Percentiles rank a stretch among this genome's conserved stretches.
These are phyloP conservation scores for Suillus plorans DNA, from an alignment of 768 basidiomycete species.

Conservation along the genomic window DNA sequence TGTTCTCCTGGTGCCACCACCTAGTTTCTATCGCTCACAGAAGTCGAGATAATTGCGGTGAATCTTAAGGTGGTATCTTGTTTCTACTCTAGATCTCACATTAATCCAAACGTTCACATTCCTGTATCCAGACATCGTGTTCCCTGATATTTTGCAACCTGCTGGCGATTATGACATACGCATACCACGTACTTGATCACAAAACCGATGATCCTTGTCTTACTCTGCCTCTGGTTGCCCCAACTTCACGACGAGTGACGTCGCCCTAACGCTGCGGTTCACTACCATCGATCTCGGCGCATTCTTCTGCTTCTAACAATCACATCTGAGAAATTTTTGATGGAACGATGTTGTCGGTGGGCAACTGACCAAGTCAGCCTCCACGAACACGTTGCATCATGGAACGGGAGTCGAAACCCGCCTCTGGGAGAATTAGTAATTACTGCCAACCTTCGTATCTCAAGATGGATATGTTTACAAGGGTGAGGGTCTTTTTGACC, in stretches of 20 bases:
- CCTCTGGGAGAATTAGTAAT: no score
- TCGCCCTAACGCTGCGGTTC: not conserved
- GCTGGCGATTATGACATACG: constrained; percentile 3
- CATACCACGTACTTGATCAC: constrained; percentile 1
- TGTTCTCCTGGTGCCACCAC: constrained; percentile 8
- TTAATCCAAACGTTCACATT: not conserved
- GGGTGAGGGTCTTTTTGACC: no score
- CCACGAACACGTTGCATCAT: no score
- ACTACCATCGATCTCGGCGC: not conserved
- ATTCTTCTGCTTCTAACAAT: not conserved
- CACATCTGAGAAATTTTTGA: not conserved
- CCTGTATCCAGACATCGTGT: not conserved
- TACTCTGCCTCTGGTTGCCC: not conserved
- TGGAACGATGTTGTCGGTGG: no score
- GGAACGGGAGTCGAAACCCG: no score
- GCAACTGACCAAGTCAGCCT: no score
- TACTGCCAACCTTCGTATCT: not conserved
- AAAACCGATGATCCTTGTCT: not conserved
- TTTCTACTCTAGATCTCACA: no score
- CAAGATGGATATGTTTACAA: not conserved
- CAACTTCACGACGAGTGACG: constrained; percentile 12
- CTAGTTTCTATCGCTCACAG: not conserved
- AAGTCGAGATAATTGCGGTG: not conserved
- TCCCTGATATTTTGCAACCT: constrained; percentile 14
- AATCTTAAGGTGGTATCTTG: constrained; percentile 3